Evolutionary conservation across 768 basidiomycete genomes (phyloP).

Genomic region (Russula sp.): DNA sequence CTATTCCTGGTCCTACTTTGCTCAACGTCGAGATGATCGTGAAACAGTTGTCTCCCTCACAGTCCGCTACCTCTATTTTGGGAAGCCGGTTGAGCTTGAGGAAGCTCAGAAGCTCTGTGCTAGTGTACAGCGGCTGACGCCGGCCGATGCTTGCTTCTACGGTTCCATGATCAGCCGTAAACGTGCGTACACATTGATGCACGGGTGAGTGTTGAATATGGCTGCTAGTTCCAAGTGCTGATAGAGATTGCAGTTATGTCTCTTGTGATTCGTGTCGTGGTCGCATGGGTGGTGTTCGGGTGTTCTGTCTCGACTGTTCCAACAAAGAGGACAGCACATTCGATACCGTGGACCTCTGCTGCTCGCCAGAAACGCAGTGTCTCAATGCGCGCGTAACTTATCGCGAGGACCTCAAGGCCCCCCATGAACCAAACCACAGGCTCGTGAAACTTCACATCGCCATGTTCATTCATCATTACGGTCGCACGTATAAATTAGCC

Average conservation of each 20-base stretch:
- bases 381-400: conserved; percentile 14
- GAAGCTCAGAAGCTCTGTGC: conserved; percentile 20
- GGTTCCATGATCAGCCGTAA: conserved; percentile 18
- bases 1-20: conserved; percentile 29
- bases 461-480: background rate
- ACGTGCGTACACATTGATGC: conserved; percentile 21
- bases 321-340: conserved; percentile 7
- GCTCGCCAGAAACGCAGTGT: conserved; percentile 22
- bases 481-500: background rate
- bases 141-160: conserved; percentile 26
- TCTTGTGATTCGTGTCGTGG: conserved; percentile 27
- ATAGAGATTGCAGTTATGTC: conserved; percentile 8
- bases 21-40: conserved; percentile 26
- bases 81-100: conserved; percentile 16
- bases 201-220: conserved; percentile 17
- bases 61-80: conserved; percentile 22
- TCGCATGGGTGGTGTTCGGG: conserved; percentile 25
- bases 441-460: conserved; percentile 26
- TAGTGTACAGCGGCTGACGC: conserved; percentile 19
- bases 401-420: conserved; percentile 18
- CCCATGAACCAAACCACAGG: conserved; percentile 29
- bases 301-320: conserved; percentile 30
- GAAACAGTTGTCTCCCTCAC: conserved; percentile 25
- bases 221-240: background rate
- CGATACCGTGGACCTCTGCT: conserved; percentile 29